Conservation (phyloP, 2,329 filamentous ascomycete species). For the Colletotrichum sp. region DNA sequence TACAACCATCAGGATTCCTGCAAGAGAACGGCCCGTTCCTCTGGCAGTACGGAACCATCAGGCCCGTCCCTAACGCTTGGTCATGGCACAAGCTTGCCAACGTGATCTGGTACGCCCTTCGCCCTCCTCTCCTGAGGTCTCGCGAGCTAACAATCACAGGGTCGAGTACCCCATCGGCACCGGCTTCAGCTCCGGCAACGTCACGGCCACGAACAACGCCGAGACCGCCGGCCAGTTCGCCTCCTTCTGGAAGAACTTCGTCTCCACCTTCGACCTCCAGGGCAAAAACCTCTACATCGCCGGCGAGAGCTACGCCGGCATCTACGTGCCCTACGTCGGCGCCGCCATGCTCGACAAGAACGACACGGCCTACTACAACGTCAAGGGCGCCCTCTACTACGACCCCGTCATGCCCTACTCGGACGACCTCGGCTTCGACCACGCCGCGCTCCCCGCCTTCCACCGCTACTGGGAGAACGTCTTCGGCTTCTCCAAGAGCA, state of each 20-base stretch:
- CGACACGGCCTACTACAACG: slow-evolving; percentile 70
- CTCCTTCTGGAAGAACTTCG: slow-evolving; percentile 88
- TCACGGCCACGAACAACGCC: slow-evolving; percentile 83
- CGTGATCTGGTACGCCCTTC: slow-evolving; percentile 67
- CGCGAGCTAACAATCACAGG: not conserved
- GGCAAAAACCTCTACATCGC: slow-evolving; percentile 92
- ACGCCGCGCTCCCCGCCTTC: slow-evolving; percentile 60
- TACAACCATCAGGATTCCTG: slow-evolving; percentile 56
- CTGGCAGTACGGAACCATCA: slow-evolving; percentile 73
- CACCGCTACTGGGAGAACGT: slow-evolving; percentile 65
- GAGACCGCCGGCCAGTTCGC: slow-evolving; percentile 91
- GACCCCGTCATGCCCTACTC: slow-evolving; percentile 41
- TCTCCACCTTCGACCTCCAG: slow-evolving; percentile 81
- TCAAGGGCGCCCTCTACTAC: slow-evolving; percentile 65
- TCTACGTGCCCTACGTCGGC: slow-evolving; percentile 96
- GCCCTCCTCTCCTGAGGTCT: no score
- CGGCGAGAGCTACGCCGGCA: slow-evolving; percentile 95
- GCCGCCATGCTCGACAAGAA: slow-evolving; percentile 89
- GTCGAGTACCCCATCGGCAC: slow-evolving; percentile 97
- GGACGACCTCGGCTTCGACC: not conserved
- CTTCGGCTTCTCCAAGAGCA: slow-evolving; percentile 68
- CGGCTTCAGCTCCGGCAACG: slow-evolving; percentile 92
- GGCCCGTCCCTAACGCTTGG: slow-evolving; percentile 79
- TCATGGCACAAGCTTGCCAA: slow-evolving; percentile 99
- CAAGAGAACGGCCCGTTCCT: slow-evolving; percentile 83